Percentiles rank a stretch among this genome's conserved stretches.
Conservation (phyloP, 2,329 filamentous ascomycete genomes). For the Penicillium paneum region DNA sequence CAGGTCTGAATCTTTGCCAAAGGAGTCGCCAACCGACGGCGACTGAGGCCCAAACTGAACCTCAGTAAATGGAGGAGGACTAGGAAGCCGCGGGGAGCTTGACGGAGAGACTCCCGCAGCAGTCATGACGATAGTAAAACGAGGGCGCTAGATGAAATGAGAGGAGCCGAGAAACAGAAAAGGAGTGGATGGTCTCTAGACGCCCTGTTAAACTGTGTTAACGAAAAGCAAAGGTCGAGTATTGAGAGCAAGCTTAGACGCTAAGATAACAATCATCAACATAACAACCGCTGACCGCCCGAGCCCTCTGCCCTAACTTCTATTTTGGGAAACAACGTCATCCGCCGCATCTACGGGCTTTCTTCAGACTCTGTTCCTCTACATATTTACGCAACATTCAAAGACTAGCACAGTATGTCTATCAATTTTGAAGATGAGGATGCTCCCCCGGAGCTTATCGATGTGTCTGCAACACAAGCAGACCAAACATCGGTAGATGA, state of each 20-base stretch:
- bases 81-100: constrained; percentile 87
- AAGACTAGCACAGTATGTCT: constrained; percentile 14
- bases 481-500: constrained; percentile 23
- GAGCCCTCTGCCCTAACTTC: constrained; percentile 33
- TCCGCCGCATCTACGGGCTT: constrained; percentile 14
- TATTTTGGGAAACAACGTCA: constrained; percentile 24
- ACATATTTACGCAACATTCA: background rate
- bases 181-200: constrained; percentile 19
- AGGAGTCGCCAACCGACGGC: constrained; percentile 61
- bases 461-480: constrained; percentile 33
- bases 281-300: constrained; percentile 23
- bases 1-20: constrained; percentile 57
- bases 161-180: constrained; percentile 11
- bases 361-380: background rate
- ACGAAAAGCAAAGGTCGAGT: constrained; percentile 13
- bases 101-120: constrained; percentile 52
- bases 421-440: constrained; percentile 42
- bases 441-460: constrained; percentile 44
- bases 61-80: constrained; percentile 89
- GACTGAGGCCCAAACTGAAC: constrained; percentile 84
- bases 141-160: constrained; percentile 13
- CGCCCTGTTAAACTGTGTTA: constrained; percentile 8
- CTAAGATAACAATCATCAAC: constrained; percentile 21
- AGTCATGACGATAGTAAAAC: constrained; percentile 36
- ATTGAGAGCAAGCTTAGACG: constrained; percentile 15